phyloP scores from a whole-genome alignment of 2,329 filamentous ascomycete species.

The Aureobasidium sp. region DNA sequence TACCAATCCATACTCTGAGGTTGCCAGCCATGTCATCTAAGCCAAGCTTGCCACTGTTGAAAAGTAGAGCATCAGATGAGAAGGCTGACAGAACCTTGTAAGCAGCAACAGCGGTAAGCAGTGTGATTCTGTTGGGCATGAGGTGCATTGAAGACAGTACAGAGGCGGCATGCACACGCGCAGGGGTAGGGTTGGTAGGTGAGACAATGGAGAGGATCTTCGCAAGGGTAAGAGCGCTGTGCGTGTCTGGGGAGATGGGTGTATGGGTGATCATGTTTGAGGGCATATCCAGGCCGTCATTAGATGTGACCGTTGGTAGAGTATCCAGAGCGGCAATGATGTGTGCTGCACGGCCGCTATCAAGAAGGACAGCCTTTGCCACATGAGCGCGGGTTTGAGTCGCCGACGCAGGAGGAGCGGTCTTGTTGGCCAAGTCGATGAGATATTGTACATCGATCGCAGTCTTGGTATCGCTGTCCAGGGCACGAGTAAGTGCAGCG shows the following conservation, averaged over 20 bases:
- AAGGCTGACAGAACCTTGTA: slow-evolving; percentile 35
- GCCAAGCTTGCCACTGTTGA: slow-evolving; percentile 29
- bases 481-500: slow-evolving; percentile 55
- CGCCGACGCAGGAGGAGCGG: slow-evolving; percentile 70
- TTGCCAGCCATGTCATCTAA: slow-evolving; percentile 37
- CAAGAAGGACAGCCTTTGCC: slow-evolving; percentile 51
- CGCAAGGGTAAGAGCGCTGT: slow-evolving; percentile 50
- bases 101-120: slow-evolving; percentile 39
- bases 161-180: slow-evolving; percentile 31
- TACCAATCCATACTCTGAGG: slow-evolving; percentile 40
- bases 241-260: slow-evolving; percentile 49
- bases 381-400: slow-evolving; percentile 53
- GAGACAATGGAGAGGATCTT: slow-evolving; percentile 46
- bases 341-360: slow-evolving; percentile 42
- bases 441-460: slow-evolving; percentile 38
- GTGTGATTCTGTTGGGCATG: slow-evolving; percentile 32
- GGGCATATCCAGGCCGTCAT: slow-evolving; percentile 26
- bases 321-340: slow-evolving; percentile 47
- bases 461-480: slow-evolving; percentile 47
- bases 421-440: slow-evolving; percentile 60
- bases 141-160: slow-evolving; percentile 35
- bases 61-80: slow-evolving; percentile 26
- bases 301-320: slow-evolving; percentile 32
- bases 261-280: slow-evolving; percentile 45
- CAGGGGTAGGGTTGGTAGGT: slow-evolving; percentile 20